Evolutionary conservation across 352 stramenopile genomes (phyloP).

Genomic region (Globisporangium echinulatum): DNA sequence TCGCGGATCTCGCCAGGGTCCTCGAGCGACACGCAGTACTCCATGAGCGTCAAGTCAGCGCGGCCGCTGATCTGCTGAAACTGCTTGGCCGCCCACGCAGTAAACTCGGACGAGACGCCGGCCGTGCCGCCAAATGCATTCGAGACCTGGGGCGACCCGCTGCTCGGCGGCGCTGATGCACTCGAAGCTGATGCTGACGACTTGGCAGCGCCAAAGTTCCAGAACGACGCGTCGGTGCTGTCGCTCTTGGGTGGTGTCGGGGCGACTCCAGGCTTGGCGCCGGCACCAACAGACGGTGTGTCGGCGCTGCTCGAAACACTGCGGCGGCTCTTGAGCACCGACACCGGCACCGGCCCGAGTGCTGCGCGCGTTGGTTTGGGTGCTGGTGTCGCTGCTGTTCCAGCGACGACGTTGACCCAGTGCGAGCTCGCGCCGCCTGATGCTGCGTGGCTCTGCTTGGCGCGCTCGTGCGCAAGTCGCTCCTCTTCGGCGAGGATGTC

Average conservation of each 20-base stretch:
- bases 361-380: conserved; percentile 42
- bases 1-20: conserved; percentile 93
- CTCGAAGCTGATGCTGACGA: not conserved
- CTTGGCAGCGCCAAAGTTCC: conserved; percentile 68
- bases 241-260: conserved; percentile 38
- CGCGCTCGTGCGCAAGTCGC: conserved; percentile 58
- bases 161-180: conserved; percentile 13
- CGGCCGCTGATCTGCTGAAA: conserved; percentile 67
- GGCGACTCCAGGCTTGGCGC: not conserved
- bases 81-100: conserved; percentile 75
- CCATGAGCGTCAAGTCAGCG: conserved; percentile 81
- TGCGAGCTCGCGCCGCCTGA: conserved; percentile 39
- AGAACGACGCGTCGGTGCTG: conserved; percentile 65
- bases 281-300: conserved; percentile 9
- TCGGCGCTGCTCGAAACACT: conserved; percentile 32
- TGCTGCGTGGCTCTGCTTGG: conserved; percentile 31
- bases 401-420: conserved; percentile 81
- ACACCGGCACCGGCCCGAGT: conserved; percentile 68
- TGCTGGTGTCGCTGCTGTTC: conserved; percentile 40
- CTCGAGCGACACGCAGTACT: conserved; percentile 95
- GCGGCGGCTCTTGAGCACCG: conserved; percentile 74
- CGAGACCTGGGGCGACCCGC: conserved; percentile 5
- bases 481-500: conserved; percentile 83
- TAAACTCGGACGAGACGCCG: conserved; percentile 62
- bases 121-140: conserved; percentile 52